A percentile compares a stretch with the other conserved stretches of the same genome.
phyloP scores from a whole-genome alignment of 345 rosid genomes.

The Gossypium australe region DNA sequence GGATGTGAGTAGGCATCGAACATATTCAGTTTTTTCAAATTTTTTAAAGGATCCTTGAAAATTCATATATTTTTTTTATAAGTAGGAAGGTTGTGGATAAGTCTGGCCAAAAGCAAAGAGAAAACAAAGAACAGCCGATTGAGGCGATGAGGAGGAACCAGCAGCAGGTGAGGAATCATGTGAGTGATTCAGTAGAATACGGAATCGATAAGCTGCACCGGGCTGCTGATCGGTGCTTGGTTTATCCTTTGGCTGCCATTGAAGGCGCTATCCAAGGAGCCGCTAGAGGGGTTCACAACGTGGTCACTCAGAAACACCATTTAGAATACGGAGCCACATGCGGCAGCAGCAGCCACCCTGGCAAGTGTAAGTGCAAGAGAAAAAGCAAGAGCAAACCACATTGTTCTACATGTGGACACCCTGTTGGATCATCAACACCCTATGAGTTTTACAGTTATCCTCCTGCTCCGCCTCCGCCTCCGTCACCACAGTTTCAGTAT shows the following conservation, averaged over 20 bases:
- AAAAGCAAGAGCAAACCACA: not conserved
- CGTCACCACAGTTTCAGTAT: not conserved
- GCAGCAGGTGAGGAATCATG: not conserved
- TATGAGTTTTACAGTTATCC: not conserved
- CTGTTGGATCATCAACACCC: not conserved
- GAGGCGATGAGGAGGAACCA: not conserved
- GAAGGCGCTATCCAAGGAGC: constrained; percentile 6
- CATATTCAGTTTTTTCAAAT: no score
- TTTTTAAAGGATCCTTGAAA: no score
- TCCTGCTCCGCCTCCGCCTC: not conserved
- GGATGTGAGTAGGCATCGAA: not conserved
- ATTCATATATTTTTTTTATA: not conserved
- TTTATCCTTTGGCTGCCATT: constrained; percentile 5
- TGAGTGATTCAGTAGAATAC: constrained; percentile 1
- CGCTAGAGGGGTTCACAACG: constrained; percentile 9
- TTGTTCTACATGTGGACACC: not conserved
- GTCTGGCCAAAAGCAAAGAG: constrained; percentile 1
- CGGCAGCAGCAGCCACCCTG: not conserved
- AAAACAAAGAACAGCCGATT: not conserved
- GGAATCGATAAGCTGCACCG: not conserved
- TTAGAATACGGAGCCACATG: not conserved
- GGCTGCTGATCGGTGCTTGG: not conserved
- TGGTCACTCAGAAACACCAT: constrained; percentile 1
- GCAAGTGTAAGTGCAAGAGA: not conserved
- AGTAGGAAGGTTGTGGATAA: not conserved